These are phyloP conservation scores for Pyricularia grisea DNA, from an alignment of 2,329 filamentous ascomycete species.

Conservation along the genomic window DNA sequence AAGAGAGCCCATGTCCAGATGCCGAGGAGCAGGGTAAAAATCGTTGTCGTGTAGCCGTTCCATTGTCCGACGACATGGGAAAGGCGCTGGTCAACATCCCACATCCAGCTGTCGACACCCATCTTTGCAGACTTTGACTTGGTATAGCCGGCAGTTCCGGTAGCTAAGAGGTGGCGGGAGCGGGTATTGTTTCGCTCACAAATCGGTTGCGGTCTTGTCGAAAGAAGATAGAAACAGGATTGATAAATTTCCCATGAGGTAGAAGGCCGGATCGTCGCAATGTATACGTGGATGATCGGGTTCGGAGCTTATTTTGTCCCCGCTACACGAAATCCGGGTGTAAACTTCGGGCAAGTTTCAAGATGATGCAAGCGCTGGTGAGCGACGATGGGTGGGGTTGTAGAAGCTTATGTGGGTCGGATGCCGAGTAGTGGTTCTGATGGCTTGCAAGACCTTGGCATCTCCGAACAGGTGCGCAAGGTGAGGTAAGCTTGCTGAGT, in stretches of 20 bases:
- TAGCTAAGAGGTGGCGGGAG: background rate
- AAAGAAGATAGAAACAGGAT: background rate
- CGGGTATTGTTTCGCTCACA: background rate
- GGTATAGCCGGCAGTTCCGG: background rate
- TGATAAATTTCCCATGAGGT: background rate
- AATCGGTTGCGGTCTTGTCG: background rate
- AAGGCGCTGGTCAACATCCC: slow-evolving; percentile 63
- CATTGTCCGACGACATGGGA: slow-evolving; percentile 66
- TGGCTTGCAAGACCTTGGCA: background rate
- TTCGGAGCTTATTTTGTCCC: background rate
- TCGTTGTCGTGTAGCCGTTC: slow-evolving; percentile 68
- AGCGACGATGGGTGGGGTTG: background rate
- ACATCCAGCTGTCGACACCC: slow-evolving; percentile 46
- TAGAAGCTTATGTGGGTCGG: background rate
- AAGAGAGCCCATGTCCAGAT: slow-evolving; percentile 64
- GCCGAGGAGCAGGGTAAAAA: slow-evolving; percentile 56
- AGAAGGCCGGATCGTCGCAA: background rate
- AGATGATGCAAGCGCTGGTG: background rate
- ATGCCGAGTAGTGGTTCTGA: background rate
- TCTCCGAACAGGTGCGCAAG: background rate
- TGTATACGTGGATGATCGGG: background rate
- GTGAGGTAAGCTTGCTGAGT: background rate
- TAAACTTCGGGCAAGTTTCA: background rate
- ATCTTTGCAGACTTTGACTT: slow-evolving; percentile 15
- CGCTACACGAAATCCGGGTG: background rate